Evolutionary conservation across 208 protist species (phyloP).

Genomic region (Acanthamoeba healyi): DNA sequence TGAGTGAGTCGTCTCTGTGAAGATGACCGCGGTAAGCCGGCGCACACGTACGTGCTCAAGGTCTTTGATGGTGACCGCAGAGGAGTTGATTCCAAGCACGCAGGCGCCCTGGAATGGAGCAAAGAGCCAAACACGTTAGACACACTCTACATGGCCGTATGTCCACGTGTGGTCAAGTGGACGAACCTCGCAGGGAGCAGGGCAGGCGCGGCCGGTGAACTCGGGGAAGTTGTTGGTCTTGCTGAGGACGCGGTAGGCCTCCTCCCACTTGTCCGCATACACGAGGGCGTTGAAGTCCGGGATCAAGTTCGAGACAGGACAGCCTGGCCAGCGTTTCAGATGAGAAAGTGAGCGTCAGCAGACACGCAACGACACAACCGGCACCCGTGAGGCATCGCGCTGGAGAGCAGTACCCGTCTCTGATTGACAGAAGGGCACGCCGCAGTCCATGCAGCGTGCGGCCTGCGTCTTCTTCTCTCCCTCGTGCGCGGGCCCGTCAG

Average conservation of each 20-base stretch:
- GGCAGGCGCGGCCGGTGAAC: slow-evolving; percentile 93
- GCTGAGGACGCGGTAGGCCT: slow-evolving; percentile 82
- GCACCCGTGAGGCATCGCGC: background rate
- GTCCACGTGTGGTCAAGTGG: slow-evolving; percentile 62
- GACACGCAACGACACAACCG: background rate
- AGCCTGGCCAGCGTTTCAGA: slow-evolving; percentile 78
- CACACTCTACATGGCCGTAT: background rate
- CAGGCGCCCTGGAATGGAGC: slow-evolving; percentile 82
- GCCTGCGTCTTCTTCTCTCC: slow-evolving; percentile 83
- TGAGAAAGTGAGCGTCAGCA: background rate
- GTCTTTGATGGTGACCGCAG: slow-evolving; percentile 91
- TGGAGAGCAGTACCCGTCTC: slow-evolving; percentile 22
- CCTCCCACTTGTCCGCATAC: slow-evolving; percentile 86
- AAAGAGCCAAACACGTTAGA: background rate
- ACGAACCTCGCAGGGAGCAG: slow-evolving; percentile 91
- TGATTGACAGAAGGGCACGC: slow-evolving; percentile 92
- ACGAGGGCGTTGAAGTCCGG: slow-evolving; percentile 92
- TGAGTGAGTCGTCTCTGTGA: background rate
- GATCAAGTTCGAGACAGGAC: slow-evolving; percentile 92
- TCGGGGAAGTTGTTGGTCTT: slow-evolving; percentile 94
- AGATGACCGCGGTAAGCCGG: background rate
- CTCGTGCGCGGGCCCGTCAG: slow-evolving; percentile 51
- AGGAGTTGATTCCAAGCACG: slow-evolving; percentile 89
- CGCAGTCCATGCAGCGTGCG: slow-evolving; percentile 93
- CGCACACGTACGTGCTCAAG: slow-evolving; percentile 87